Percentiles rank a stretch among this genome's conserved stretches.
These are phyloP conservation scores for Parasarocladium wereldwijsianum DNA, from an alignment of 2,329 filamentous ascomycete species.

Conservation along the genomic window DNA sequence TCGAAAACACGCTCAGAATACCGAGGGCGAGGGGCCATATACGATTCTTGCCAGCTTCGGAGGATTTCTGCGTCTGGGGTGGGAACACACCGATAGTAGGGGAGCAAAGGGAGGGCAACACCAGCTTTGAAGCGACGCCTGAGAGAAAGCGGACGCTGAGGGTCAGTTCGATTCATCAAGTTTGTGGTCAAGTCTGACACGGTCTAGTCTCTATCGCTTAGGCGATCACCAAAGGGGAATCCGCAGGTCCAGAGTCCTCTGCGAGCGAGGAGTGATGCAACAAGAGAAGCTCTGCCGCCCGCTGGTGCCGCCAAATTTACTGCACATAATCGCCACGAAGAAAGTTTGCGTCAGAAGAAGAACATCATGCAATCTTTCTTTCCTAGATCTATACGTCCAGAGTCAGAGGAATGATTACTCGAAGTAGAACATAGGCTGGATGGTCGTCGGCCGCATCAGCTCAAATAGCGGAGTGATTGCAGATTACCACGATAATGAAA, in stretches of 20 bases:
- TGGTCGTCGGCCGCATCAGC: too few relatives aligned
- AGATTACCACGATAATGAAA: too few relatives aligned
- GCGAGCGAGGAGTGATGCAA: neutral
- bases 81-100: slow-evolving; percentile 56
- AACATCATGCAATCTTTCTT: slow-evolving; percentile 33
- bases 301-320: too few relatives aligned
- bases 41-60: slow-evolving; percentile 53
- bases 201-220: slow-evolving; percentile 5
- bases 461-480: too few relatives aligned
- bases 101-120: slow-evolving; percentile 43
- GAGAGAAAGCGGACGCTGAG: neutral
- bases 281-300: too few relatives aligned
- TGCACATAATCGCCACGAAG: too few relatives aligned
- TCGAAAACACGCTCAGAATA: slow-evolving; percentile 58
- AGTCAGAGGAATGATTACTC: too few relatives aligned
- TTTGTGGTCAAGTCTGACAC: too few relatives aligned
- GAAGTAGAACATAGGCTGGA: too few relatives aligned
- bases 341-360: slow-evolving; percentile 21
- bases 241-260: neutral
- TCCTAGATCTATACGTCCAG: too few relatives aligned
- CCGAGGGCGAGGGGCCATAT: slow-evolving; percentile 52
- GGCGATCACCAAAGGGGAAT: neutral
- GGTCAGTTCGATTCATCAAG: slow-evolving; percentile 4
- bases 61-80: slow-evolving; percentile 58
- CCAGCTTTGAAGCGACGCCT: neutral